A percentile compares a stretch with the other conserved stretches of the same genome.
phyloP scores from a whole-genome alignment of 306 rosid species.

The Amphicarpaea edgeworthii region DNA sequence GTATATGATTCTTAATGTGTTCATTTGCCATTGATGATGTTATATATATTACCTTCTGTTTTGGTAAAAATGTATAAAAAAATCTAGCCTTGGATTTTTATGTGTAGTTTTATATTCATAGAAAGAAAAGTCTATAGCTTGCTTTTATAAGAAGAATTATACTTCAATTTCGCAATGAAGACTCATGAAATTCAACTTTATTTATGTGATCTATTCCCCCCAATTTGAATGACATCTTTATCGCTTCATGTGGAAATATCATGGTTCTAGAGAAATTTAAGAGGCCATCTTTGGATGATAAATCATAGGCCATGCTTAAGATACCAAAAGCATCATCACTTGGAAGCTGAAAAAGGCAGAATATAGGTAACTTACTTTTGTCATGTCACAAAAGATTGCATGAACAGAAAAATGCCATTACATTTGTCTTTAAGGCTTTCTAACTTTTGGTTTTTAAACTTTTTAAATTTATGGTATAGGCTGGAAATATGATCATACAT shows the following conservation, averaged over 20 bases:
- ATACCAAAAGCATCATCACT: conserved; percentile 7
- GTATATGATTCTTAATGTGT: background rate
- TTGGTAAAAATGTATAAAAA: background rate
- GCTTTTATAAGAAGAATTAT: background rate
- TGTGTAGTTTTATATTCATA: background rate
- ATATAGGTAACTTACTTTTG: background rate
- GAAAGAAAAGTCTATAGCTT: background rate
- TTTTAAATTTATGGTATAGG: background rate
- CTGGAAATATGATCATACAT: background rate
- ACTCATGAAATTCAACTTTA: background rate
- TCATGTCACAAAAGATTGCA: conserved; percentile 6
- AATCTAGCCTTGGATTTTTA: background rate
- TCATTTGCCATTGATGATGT: background rate
- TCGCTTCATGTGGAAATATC: background rate
- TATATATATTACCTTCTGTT: background rate
- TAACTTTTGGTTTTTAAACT: background rate
- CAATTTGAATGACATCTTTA: background rate
- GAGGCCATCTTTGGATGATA: background rate
- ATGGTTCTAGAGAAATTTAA: background rate
- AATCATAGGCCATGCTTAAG: background rate
- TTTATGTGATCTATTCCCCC: background rate
- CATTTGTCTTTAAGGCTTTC: conserved; percentile 3
- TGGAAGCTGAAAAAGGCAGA: background rate
- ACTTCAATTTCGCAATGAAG: background rate
- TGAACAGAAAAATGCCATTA: conserved; percentile 3